Conservation (phyloP, 164 flowering plant species). For the Cinnamomum micranthum region DNA sequence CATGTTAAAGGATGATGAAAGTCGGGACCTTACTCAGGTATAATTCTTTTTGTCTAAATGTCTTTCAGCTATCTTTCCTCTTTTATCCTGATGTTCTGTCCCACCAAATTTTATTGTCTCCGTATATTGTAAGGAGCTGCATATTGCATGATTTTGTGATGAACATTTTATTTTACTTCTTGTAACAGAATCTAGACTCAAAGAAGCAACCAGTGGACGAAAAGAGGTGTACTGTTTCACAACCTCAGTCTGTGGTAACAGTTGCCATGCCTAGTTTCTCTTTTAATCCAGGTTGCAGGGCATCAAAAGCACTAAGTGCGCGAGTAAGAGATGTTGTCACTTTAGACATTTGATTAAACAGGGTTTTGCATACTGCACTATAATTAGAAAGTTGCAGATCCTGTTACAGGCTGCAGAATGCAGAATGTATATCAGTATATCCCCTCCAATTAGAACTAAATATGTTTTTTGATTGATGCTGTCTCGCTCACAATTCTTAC, state of each 20-base stretch:
- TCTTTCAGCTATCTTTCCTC: background rate
- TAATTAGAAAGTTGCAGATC: background rate
- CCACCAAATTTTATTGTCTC: background rate
- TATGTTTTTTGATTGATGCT: too few relatives aligned
- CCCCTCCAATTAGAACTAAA: background rate
- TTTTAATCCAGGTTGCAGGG: conserved; percentile 17
- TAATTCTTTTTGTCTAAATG: background rate
- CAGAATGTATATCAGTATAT: too few relatives aligned
- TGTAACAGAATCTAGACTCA: conserved; percentile 19
- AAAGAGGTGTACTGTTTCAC: conserved; percentile 9
- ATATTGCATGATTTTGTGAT: background rate
- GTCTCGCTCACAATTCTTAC: background rate
- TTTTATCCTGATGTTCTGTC: background rate
- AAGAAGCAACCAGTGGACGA: conserved; percentile 5
- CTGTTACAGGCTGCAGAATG: background rate
- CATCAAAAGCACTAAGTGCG: conserved; percentile 3
- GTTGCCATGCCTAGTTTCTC: conserved; percentile 13
- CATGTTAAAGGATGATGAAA: background rate
- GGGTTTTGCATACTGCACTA: background rate
- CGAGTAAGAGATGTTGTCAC: conserved; percentile 16
- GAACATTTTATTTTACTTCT: background rate
- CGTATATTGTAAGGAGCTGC: background rate
- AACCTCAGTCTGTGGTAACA: conserved; percentile 11
- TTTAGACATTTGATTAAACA: background rate
- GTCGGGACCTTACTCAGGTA: background rate